Evolutionary conservation across 306 rosid genomes (phyloP).

Genomic region (Prunus mongolica): DNA sequence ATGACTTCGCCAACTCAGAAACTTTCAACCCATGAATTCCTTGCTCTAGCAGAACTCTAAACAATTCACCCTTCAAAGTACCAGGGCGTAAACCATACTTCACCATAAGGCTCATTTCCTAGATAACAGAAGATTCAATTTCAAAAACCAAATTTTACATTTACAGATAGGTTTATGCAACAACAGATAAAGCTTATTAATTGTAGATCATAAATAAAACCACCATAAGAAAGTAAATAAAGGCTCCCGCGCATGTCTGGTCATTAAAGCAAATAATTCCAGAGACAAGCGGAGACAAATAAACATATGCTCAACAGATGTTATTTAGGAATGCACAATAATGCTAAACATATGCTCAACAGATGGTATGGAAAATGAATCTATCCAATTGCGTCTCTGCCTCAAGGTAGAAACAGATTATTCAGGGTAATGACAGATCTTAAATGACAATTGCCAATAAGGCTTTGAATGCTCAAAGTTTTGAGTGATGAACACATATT

Average conservation of each 20-base stretch:
- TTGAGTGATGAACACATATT: neutral
- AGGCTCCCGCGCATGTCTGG: neutral
- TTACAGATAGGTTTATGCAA: neutral
- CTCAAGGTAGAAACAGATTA: neutral
- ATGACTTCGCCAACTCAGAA: conserved; percentile 63
- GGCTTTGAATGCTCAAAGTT: neutral
- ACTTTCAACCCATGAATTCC: conserved; percentile 82
- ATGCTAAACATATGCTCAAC: neutral
- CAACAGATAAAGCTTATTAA: neutral
- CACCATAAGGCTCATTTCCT: conserved; percentile 73
- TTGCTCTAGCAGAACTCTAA: conserved; percentile 62
- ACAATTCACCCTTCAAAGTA: conserved; percentile 79
- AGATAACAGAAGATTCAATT: conserved; percentile 15
- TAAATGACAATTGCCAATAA: neutral
- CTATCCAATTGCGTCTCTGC: neutral
- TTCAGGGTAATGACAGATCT: neutral
- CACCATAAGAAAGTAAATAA: neutral
- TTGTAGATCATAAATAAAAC: conserved; percentile 21
- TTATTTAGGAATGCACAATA: neutral
- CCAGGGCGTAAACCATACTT: conserved; percentile 70
- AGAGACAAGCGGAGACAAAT: neutral
- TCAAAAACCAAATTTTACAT: conserved; percentile 9
- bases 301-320: neutral
- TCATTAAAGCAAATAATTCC: neutral
- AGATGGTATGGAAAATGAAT: neutral